Percentiles rank a stretch among this genome's conserved stretches.
phyloP scores from a whole-genome alignment of 2,329 filamentous ascomycete genomes.

The Zymoseptoria ardabiliae region DNA sequence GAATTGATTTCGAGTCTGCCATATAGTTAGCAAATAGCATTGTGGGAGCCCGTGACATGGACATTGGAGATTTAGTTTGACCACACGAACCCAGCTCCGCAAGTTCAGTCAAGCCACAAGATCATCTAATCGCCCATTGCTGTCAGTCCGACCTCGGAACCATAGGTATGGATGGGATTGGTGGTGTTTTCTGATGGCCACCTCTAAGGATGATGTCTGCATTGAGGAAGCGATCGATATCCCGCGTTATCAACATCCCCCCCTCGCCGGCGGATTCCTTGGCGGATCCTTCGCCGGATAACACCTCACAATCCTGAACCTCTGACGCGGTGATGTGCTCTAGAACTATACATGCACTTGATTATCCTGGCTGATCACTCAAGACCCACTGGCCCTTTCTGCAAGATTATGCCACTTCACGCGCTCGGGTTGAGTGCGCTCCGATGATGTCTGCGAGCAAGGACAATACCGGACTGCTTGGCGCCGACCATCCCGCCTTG shows the following conservation, averaged over 20 bases:
- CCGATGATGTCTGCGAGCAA: neutral
- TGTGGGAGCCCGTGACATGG: too few species aligned
- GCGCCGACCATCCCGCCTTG: neutral
- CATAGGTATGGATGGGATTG: neutral
- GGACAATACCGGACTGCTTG: neutral
- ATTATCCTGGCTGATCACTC: neutral
- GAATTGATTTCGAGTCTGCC: too few species aligned
- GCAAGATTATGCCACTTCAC: neutral
- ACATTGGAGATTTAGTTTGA: too few species aligned
- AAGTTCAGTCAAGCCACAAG: too few species aligned
- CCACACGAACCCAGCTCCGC: too few species aligned
- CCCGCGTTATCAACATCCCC: neutral
- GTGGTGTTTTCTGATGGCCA: neutral
- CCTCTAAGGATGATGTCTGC: neutral
- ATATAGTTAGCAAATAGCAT: too few species aligned
- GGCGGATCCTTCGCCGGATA: neutral
- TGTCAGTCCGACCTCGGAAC: too few species aligned
- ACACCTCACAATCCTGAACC: neutral
- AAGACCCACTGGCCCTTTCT: neutral
- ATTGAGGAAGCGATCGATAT: neutral
- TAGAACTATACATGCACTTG: neutral
- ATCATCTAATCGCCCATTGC: too few species aligned
- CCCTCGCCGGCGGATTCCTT: neutral
- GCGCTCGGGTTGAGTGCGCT: neutral
- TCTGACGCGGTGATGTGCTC: neutral